Base-by-base conservation (phyloP, 441 rosid species). In the Rhodomyrtus psidioides region DNA sequence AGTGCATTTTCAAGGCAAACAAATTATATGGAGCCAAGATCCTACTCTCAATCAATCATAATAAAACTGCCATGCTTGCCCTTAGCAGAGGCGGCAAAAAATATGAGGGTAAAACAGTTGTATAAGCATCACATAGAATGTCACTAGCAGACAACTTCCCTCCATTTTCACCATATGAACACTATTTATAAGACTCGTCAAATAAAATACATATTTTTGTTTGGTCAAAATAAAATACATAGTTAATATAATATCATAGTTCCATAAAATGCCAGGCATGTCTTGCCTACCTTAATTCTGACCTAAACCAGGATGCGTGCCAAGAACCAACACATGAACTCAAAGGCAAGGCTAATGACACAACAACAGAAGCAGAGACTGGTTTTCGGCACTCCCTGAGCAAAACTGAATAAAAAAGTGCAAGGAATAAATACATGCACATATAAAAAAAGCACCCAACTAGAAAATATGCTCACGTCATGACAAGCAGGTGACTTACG, bases 401-500 rank as follows among this genome's bases (percentile, higher is more conserved):
- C 23, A 16, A 74, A 23, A 74, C 23, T 19, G 9, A 23, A 55
- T 6, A 27, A 7, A 62, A 59, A 9, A 59, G 17, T 17, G 81
- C 74, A 26, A 58, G 17, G 54, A 57, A 42, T 6, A 34, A 5
- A 75, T 26, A 16, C 16, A 53, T 17, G 82, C 82, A 28, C 76
- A 53, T 27, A 62, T 2, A 60, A 39, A 60, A 60, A 60, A 60
- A 16, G 7, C 5, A 60, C 12, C 34, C 16, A 30, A 51, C 79
- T 15, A 5, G 21, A 12, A 12, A 13, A 12, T 58, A 15, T 53
- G 19, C 14, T 30, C 19, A 51, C 30, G 46, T 28, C 49, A 24
- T 24, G 46, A 81, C 51, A n/a, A 82, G 44, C 54, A 27, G 24
- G 21, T n/a, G 55, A 86, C 86, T 83, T 90, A 97, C 99, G 94